phyloP scores from a whole-genome alignment of 1,139 yeast species.

The Kodamaea sp. region DNA sequence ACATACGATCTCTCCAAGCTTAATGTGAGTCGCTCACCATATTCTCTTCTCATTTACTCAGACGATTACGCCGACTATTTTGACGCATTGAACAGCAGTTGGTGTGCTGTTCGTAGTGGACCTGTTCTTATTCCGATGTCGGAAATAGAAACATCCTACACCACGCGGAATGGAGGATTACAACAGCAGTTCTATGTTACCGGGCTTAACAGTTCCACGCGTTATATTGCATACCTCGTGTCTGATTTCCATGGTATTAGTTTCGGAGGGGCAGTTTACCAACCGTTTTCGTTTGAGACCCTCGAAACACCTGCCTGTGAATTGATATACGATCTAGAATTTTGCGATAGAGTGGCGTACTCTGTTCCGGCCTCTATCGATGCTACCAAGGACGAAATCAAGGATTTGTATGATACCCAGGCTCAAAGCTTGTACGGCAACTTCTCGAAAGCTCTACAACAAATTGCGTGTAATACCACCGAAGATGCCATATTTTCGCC shows the following conservation, averaged over 20 bases:
- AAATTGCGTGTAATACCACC: conserved; percentile 73
- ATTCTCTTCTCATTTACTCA: conserved; percentile 50
- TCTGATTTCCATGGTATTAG: conserved; percentile 45
- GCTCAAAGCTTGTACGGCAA: conserved; percentile 60
- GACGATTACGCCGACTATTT: conserved; percentile 41
- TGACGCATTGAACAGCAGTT: conserved; percentile 52
- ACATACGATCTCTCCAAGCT: conserved; percentile 18
- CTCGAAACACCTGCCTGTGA: conserved; percentile 62
- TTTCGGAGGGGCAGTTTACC: conserved; percentile 69
- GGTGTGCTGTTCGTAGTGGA: conserved; percentile 69
- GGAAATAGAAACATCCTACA: conserved; percentile 38
- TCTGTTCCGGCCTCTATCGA: conserved; percentile 71
- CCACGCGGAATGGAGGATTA: conserved; percentile 50
- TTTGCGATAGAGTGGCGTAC: conserved; percentile 83
- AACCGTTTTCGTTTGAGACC: conserved; percentile 62
- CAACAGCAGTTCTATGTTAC: conserved; percentile 62
- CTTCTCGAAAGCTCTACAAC: conserved; percentile 76
- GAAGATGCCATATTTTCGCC: conserved; percentile 76
- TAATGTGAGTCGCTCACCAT: conserved; percentile 36
- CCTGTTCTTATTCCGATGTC: conserved; percentile 34
- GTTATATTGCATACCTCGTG: conserved; percentile 66
- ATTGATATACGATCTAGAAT: conserved; percentile 69
- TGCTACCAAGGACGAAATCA: conserved; percentile 23
- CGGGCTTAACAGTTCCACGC: conserved; percentile 62
- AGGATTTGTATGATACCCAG: conserved; percentile 57